A percentile compares a stretch with the other conserved stretches of the same genome.
These are phyloP conservation scores for Trichopus zeylanicus DNA, from an alignment of 116 monocot species.

Conservation along the genomic window DNA sequence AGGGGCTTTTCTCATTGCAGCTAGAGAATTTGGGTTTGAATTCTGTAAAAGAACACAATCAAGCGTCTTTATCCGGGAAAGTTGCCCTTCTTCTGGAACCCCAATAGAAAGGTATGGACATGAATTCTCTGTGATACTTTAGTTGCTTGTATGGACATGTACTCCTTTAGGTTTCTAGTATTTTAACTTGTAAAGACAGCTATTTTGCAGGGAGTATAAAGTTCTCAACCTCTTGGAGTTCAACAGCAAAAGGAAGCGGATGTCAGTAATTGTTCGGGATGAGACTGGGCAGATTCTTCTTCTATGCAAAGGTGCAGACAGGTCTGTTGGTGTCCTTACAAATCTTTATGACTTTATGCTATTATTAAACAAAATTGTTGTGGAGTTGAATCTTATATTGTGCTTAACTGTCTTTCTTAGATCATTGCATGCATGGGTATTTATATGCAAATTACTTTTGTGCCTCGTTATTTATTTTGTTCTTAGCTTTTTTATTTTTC, in stretches of 20 bases:
- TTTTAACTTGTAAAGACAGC: background rate
- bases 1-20: constrained; percentile 71
- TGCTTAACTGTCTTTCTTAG: background rate
- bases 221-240: constrained; percentile 61
- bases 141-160: background rate
- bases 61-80: constrained; percentile 44
- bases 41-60: constrained; percentile 63
- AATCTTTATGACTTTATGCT: too few relatives aligned
- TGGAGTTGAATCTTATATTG: background rate
- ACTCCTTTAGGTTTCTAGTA: background rate
- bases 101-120: constrained; percentile 32
- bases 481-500: background rate
- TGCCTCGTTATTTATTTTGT: too few relatives aligned
- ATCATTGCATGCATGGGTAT: background rate
- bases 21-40: constrained; percentile 74
- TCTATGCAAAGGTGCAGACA: constrained; percentile 72
- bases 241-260: constrained; percentile 58
- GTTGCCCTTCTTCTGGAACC: constrained; percentile 18
- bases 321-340: constrained; percentile 21
- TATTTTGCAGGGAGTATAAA: constrained; percentile 36
- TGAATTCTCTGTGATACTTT: background rate
- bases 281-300: constrained; percentile 48
- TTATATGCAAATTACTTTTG: background rate
- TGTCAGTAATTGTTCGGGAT: constrained; percentile 59
- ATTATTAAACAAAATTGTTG: background rate